A percentile compares a stretch with the other conserved stretches of the same genome.
These are phyloP conservation scores for Lathyrus aphaca DNA, from an alignment of 306 rosid species.

Conservation along the genomic window DNA sequence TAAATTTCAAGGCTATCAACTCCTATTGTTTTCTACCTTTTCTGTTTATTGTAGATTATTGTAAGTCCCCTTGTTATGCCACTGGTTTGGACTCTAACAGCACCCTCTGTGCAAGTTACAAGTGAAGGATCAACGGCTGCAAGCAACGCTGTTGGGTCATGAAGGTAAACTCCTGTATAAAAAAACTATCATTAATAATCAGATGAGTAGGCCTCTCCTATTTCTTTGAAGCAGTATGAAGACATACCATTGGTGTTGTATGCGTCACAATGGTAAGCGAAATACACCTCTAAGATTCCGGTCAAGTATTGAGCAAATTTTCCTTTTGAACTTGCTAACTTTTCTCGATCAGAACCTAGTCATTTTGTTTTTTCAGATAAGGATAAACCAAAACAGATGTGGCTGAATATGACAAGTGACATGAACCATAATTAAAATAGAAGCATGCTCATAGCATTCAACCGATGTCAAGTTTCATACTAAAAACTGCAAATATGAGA, in stretches of 20 bases:
- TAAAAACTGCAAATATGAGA: slow-evolving; percentile 11
- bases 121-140: slow-evolving; percentile 83
- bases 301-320: slow-evolving; percentile 75
- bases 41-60: slow-evolving; percentile 67
- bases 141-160: slow-evolving; percentile 80
- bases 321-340: slow-evolving; percentile 72
- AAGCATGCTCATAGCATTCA: slow-evolving; percentile 1
- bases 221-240: slow-evolving; percentile 22
- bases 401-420: slow-evolving; percentile 32
- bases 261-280: slow-evolving; percentile 72
- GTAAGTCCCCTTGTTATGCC: slow-evolving; percentile 94
- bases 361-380: slow-evolving; percentile 24
- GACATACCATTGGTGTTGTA: slow-evolving; percentile 65
- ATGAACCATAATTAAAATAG: slow-evolving; percentile 28
- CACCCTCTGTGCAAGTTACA: slow-evolving; percentile 74
- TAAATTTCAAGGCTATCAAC: slow-evolving; percentile 22
- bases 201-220: slow-evolving; percentile 18
- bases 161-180: slow-evolving; percentile 84
- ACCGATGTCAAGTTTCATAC: slow-evolving; percentile 23
- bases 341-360: slow-evolving; percentile 72
- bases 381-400: slow-evolving; percentile 11
- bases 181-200: slow-evolving; percentile 34
- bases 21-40: slow-evolving; percentile 54
- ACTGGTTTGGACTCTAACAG: slow-evolving; percentile 85
- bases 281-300: slow-evolving; percentile 76